Percentiles rank a stretch among this genome's conserved stretches.
phyloP scores from a whole-genome alignment of 129 eudicot species.

The Smallanthus sonchifolius region DNA sequence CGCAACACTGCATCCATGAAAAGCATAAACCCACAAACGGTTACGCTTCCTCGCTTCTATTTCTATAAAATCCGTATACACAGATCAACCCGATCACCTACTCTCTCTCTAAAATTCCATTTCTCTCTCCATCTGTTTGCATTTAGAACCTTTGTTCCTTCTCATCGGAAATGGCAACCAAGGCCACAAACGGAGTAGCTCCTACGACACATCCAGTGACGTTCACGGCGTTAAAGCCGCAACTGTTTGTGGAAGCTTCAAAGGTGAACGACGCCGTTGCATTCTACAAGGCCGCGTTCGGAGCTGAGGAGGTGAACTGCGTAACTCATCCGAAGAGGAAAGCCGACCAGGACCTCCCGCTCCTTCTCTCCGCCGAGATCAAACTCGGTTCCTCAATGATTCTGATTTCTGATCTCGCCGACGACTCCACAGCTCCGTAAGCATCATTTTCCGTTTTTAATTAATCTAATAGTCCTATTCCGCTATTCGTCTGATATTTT shows the following conservation, averaged over 20 bases:
- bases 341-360: conserved; percentile 84
- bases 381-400: conserved; percentile 50
- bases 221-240: conserved; percentile 65
- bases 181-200: conserved; percentile 33
- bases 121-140: conserved; percentile 13
- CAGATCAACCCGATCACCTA: background rate
- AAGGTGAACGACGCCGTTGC: conserved; percentile 73
- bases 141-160: background rate
- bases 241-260: conserved; percentile 51
- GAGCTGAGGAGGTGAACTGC: conserved; percentile 74
- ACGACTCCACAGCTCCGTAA: conserved; percentile 48
- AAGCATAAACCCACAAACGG: too few species aligned
- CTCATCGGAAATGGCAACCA: conserved; percentile 41
- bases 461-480: background rate
- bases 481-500: background rate
- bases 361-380: conserved; percentile 67
- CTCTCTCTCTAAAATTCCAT: conserved; percentile 26
- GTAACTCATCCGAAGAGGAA: conserved; percentile 63
- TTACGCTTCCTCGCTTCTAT: conserved; percentile 46
- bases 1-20: too few species aligned
- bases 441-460: conserved; percentile 10
- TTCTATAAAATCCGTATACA: background rate
- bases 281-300: conserved; percentile 85
- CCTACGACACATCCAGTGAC: conserved; percentile 32
- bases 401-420: conserved; percentile 58